Evolutionary conservation across 2,329 filamentous ascomycete genomes (phyloP), one percentile per base, ranked within the genome.

Genomic region (Penicillium italicum): DNA sequence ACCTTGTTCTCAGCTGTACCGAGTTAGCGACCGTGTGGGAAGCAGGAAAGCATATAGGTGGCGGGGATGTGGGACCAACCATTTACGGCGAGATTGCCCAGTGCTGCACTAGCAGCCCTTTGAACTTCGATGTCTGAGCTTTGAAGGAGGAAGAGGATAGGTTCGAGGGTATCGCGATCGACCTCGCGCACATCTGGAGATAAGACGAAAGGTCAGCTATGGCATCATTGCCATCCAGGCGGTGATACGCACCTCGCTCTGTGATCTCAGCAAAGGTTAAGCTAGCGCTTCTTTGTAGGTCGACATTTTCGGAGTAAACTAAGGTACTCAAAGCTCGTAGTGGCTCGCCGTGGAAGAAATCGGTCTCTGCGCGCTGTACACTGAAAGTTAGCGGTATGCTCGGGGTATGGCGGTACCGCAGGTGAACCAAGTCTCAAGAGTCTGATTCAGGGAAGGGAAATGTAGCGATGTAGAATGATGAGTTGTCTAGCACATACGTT

Each of bases 201-300:
- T 42, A 53, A 40, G 37, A 18, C 12, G 22, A 24, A 22, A 24
- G n/a, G 54, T 69, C 52, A 67, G 62, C 28, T 40, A 50, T 57
- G 51, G 49, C 37, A 57, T 56, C 49, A 53, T 30, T 43, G 30
- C 28, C 28, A 37, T 40, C 36, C 14, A 38, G 36, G 20, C 42
- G 50, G 33, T 42, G 24, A 40, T 42, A 65, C 73, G 50, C 65
- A 97, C 94, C 93, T 90, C 93, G 80, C 77, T 99, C 94, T 37
- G 94, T 99, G 65, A 99, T 99, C 75, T 99, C 94, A 58, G 94
- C 94, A 81, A 99, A 99, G 2, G 94, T 99, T 74, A 99, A 84
- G 74, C 93, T 97, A 50, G 94, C 94, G 77, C 94, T 97, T 63
- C 94, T 85, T 78, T 99, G 94, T 50, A 99, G 82, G 74, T 99